Evolutionary conservation across 768 basidiomycete species (phyloP).

Genomic region (Strobilomyces echinocephalus): DNA sequence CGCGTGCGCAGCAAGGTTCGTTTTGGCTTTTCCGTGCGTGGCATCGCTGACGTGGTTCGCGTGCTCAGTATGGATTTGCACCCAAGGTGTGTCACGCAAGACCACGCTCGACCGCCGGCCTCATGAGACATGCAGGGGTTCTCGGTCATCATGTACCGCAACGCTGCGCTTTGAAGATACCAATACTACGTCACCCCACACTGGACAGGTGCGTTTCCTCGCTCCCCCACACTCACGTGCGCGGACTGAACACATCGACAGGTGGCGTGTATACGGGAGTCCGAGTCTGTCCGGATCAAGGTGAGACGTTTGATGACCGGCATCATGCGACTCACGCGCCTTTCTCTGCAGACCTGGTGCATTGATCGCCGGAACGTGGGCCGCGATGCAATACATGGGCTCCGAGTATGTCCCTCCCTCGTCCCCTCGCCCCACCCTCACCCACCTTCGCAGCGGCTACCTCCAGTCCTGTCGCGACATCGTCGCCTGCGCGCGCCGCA

Average conservation of each 20-base stretch:
- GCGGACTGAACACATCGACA: constrained; percentile 14
- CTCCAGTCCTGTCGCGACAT: constrained; percentile 70
- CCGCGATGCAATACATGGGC: constrained; percentile 92
- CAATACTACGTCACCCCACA: constrained; percentile 84
- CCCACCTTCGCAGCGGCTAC: constrained; percentile 30
- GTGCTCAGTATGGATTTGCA: constrained; percentile 78
- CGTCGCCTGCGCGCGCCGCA: constrained; percentile 65
- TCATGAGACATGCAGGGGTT: constrained; percentile 53
- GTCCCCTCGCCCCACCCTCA: constrained; percentile 6
- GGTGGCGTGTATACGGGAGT: constrained; percentile 89
- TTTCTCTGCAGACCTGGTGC: constrained; percentile 68
- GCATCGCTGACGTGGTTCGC: background rate
- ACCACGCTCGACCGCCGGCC: too few relatives aligned
- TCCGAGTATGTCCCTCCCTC: background rate
- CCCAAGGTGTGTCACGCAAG: constrained; percentile 59
- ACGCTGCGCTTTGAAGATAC: constrained; percentile 65
- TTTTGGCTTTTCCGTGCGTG: background rate
- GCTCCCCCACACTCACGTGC: background rate
- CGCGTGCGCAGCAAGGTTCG: constrained; percentile 74
- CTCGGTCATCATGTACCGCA: constrained; percentile 93
- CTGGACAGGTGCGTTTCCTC: constrained; percentile 59
- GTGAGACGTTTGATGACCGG: constrained; percentile 37
- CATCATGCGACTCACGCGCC: background rate
- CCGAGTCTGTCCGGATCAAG: constrained; percentile 88
- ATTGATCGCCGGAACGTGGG: constrained; percentile 93